Base-by-base conservation (phyloP, 2,329 filamentous ascomycete species). In the Colletotrichum trifolii region DNA sequence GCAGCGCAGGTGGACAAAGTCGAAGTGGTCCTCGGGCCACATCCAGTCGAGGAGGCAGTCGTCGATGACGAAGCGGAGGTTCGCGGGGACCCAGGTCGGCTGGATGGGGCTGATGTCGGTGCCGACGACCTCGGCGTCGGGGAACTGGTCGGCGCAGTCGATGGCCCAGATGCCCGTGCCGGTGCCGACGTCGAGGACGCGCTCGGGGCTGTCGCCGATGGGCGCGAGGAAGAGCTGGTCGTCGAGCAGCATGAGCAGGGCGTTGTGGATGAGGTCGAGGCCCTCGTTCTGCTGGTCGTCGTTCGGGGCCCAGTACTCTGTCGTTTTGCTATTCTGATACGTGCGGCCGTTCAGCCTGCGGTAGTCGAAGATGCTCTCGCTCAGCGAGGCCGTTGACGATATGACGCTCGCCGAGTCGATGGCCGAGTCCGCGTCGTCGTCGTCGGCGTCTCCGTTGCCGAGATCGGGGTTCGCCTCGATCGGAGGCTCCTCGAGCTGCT, bases 51-150 rank as follows among this genome's bases (percentile, higher is more conserved):
- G 78, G 69, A 85, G 83, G 36, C 83, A 82, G 69, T 89, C 85
- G 71, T 89, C 87, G 52, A 89, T 81, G 60, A 87, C 78, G 67
- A 89, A 89, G 66, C 84, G 40, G 42, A 87, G 83, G 67, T 89
- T 89, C 53, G 80, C 77, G 2, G 86, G 85, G 1, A 89, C 82
- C 76, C 84, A 84, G 38, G 74, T 75, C 1, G 85, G 85, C 70
- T 88, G 85, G 8, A 87, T 85, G 1, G 85, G 84, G 9, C 82
- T 85, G 13, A 88, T 79, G 69, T 88, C 85, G 2, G 83, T 85
- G 42, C 85, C 86, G 39, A 81, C 78, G 2, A 75, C 81, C 73
- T 72, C 77, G 55, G 72, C 80, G 66, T 77, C 70, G 9, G 83
- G 82, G 43, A 81, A 81, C 3, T 78, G 64, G 58, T 84, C 73